These are phyloP conservation scores for Firmiana major DNA, from an alignment of 345 rosid species.

Conservation along the genomic window DNA sequence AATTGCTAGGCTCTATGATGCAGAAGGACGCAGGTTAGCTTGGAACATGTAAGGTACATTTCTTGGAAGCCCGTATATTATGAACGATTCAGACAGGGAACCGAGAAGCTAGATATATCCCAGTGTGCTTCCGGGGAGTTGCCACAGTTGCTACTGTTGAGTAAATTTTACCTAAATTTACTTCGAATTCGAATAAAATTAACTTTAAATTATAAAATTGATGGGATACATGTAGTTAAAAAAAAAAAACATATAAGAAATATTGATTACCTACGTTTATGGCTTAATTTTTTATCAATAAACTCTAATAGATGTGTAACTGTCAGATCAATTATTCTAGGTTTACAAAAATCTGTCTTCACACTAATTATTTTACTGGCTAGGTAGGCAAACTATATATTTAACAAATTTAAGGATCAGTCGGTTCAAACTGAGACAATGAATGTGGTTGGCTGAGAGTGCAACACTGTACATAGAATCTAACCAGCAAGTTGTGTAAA, in stretches of 20 bases:
- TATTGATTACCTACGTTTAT: background rate
- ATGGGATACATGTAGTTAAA: too few species aligned
- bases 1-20: background rate
- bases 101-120: too few species aligned
- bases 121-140: too few species aligned
- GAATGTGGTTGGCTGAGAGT: background rate
- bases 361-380: background rate
- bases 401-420: background rate
- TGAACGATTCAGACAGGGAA: too few species aligned
- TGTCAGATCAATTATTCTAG: background rate
- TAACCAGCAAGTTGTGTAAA: background rate
- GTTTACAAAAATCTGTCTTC: background rate
- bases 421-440: background rate
- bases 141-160: too few species aligned
- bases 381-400: background rate
- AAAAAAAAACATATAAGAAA: too few species aligned
- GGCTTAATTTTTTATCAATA: background rate
- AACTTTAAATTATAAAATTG: too few species aligned
- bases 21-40: background rate
- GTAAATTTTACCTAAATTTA: too few species aligned
- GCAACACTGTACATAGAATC: background rate
- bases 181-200: too few species aligned
- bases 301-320: background rate
- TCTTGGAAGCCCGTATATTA: background rate
- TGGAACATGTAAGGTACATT: background rate